Percentiles rank a stretch among this genome's conserved stretches.
Conservation (phyloP, 176 grass and related monocot species). For the Echinochloa phyllopogon region DNA sequence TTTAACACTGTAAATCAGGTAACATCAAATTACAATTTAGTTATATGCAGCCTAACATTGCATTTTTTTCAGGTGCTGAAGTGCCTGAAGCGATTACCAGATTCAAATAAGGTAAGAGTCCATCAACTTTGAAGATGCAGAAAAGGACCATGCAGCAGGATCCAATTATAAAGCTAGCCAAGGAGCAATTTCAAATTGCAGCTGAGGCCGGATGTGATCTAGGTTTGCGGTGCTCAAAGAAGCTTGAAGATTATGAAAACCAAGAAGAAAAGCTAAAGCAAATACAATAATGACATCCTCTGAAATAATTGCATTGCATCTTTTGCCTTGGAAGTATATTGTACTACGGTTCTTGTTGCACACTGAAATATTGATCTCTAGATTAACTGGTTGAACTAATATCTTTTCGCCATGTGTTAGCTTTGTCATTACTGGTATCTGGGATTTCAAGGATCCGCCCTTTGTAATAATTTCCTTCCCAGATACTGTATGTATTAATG, state of each 20-base stretch:
- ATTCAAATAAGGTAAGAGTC: slow-evolving; percentile 68
- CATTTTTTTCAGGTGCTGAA: slow-evolving; percentile 59
- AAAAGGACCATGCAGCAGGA: slow-evolving; percentile 56
- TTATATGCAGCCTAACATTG: neutral
- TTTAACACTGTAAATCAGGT: neutral
- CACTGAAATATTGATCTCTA: slow-evolving; percentile 13
- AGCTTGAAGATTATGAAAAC: slow-evolving; percentile 62
- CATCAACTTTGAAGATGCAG: slow-evolving; percentile 56
- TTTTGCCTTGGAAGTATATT: neutral
- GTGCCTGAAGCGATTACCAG: slow-evolving; percentile 84
- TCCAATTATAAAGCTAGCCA: slow-evolving; percentile 67
- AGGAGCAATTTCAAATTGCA: slow-evolving; percentile 81
- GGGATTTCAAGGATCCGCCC: neutral
- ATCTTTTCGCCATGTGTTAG: neutral
- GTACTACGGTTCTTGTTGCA: neutral
- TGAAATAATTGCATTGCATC: neutral
- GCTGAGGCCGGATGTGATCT: slow-evolving; percentile 77
- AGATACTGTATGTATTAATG: neutral
- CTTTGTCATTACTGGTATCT: neutral
- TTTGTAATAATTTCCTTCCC: neutral
- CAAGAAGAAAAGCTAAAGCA: slow-evolving; percentile 49
- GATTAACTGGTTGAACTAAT: slow-evolving; percentile 8
- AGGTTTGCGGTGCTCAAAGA: slow-evolving; percentile 80
- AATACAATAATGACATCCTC: slow-evolving; percentile 41
- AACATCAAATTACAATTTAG: no score